Base-by-base conservation (phyloP, 495 filamentous ascomycete genomes). In the Penicillium cataractarum region DNA sequence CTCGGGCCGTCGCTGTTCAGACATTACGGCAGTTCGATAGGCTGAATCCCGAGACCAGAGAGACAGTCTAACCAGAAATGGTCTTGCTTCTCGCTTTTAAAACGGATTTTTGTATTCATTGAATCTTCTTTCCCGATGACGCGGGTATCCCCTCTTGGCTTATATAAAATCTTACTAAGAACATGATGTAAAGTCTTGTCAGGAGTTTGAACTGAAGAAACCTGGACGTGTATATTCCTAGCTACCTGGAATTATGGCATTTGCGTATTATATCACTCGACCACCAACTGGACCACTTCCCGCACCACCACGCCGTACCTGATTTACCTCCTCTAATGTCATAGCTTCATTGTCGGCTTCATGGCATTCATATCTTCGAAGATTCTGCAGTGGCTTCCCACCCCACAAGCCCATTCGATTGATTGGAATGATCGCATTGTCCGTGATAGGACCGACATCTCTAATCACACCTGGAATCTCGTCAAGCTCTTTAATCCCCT, bases 381-480 rank as follows among this genome's bases (percentile, higher is more conserved):
- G 4, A 5, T 17, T 17, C 6, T 32, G 46, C 27, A 63, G 21
- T 1, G 55, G 46, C 19, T 63, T 58, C 15, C 61, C 61, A 46
- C 49, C 60, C 21, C 61, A 48, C 24, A 63, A 29, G 21, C 61
- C 61, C 32, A 63, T 8, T 7, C 48, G 42, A 19, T 48, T 55
- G 42, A 58, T 35, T 0, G 54, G 51, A 4, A 58, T 54, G 7
- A 58, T 27, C 7, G 26, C 48, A 32, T 53, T 19, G 2, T 51
- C 61, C 19, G 40, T 8, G 35, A 40, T 9, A 15, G 7, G 19
- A n/a, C 33, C 55, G 5, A 64, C 55, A 53, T 70, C 67, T 5
- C 57, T 62, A 21, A 72, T 58, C 21, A 68, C 65, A 3, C 69
- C 69, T 19, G 61, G 49, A 21, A 65, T 26, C 15, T 58, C 48